Conservation (phyloP, 306 rosid genomes). For the Albizia julibrissin region DNA sequence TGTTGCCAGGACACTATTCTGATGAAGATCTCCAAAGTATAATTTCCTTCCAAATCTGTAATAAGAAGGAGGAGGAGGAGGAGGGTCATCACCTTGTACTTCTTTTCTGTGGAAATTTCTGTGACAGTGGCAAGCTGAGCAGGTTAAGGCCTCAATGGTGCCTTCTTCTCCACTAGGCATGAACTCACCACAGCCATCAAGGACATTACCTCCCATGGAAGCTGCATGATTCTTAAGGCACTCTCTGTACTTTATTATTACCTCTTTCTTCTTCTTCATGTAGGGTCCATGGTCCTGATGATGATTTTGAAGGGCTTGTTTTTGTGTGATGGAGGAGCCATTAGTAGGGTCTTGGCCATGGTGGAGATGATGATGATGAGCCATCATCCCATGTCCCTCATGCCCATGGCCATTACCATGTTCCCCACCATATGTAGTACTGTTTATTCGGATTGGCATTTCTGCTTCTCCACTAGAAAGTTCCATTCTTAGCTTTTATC, state of each 20-base stretch:
- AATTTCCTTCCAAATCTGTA: slow-evolving; percentile 43
- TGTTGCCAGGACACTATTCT: neutral
- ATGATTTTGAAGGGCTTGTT: slow-evolving; percentile 15
- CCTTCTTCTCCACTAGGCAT: slow-evolving; percentile 91
- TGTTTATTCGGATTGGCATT: slow-evolving; percentile 60
- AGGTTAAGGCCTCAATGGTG: slow-evolving; percentile 70
- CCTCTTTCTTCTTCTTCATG: slow-evolving; percentile 29
- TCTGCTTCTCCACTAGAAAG: slow-evolving; percentile 52
- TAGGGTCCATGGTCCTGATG: slow-evolving; percentile 29
- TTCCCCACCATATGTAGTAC: slow-evolving; percentile 33
- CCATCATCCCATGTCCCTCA: slow-evolving; percentile 39
- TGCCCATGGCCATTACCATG: slow-evolving; percentile 43
- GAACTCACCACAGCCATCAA: slow-evolving; percentile 93
- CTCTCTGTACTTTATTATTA: slow-evolving; percentile 58
- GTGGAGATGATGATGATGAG: slow-evolving; percentile 35
- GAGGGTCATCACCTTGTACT: slow-evolving; percentile 43
- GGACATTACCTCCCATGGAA: slow-evolving; percentile 86
- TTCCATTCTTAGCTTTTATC: slow-evolving; percentile 44
- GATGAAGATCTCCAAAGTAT: slow-evolving; percentile 36
- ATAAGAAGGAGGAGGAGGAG: slow-evolving; percentile 33
- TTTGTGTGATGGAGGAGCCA: slow-evolving; percentile 36
- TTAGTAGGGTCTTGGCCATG: slow-evolving; percentile 39
- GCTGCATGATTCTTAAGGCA: slow-evolving; percentile 95
- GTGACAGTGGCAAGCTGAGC: slow-evolving; percentile 91
- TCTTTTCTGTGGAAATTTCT: slow-evolving; percentile 92